Conservation (phyloP, 2,329 filamentous ascomycete genomes). For the Didymella sp. region DNA sequence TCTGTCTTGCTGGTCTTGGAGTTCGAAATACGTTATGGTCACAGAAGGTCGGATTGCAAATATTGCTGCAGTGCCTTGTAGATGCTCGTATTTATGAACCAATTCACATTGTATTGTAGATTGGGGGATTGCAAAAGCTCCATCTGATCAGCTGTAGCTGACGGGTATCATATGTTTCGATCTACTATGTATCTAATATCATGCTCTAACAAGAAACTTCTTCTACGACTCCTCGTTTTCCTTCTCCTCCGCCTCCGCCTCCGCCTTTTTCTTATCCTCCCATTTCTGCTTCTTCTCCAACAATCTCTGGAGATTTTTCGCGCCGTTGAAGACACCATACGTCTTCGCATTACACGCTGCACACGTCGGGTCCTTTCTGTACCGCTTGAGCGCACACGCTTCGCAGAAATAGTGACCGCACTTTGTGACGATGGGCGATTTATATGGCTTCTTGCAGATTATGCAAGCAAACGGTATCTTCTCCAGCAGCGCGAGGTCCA, state of each 20-base stretch:
- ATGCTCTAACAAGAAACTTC: neutral
- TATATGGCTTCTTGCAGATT: slow-evolving; percentile 81
- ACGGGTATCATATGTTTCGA: slow-evolving; percentile 10
- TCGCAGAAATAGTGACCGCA: slow-evolving; percentile 98
- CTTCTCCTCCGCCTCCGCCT: slow-evolving; percentile 56
- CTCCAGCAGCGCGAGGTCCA: slow-evolving; percentile 76
- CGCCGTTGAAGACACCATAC: slow-evolving; percentile 86
- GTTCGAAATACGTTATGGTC: too few species aligned
- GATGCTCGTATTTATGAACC: too few species aligned
- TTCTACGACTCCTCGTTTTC: slow-evolving; percentile 28
- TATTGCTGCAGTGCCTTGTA: too few species aligned
- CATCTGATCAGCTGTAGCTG: too few species aligned
- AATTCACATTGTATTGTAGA: too few species aligned
- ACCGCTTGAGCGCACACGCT: slow-evolving; percentile 82
- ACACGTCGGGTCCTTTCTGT: slow-evolving; percentile 85
- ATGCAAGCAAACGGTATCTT: slow-evolving; percentile 90
- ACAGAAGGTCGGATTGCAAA: too few species aligned
- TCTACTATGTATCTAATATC: neutral
- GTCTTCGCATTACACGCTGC: slow-evolving; percentile 86
- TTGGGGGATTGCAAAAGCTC: too few species aligned
- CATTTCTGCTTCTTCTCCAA: slow-evolving; percentile 74
- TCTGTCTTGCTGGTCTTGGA: too few species aligned
- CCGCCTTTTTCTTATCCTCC: slow-evolving; percentile 64
- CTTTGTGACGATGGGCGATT: slow-evolving; percentile 80
- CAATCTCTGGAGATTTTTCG: slow-evolving; percentile 81